phyloP scores from a whole-genome alignment of 371 early-diverging fungal species.

The Mucor ambiguus region DNA sequence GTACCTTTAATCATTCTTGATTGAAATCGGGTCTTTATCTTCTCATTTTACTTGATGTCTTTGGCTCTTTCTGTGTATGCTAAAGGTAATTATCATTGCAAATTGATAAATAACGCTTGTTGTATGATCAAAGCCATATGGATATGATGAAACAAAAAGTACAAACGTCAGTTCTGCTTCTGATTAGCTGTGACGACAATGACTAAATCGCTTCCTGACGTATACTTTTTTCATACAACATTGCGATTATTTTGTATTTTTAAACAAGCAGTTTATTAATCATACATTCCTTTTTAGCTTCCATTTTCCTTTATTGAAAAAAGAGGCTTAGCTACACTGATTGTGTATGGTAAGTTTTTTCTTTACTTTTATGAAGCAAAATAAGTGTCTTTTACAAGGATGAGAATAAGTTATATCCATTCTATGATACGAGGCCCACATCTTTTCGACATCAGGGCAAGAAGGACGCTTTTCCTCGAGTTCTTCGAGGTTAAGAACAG shows the following conservation, averaged over 20 bases:
- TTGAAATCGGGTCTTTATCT: neutral
- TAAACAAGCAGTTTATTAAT: conserved; percentile 15
- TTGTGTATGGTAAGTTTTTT: conserved; percentile 9
- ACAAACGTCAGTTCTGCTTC: conserved; percentile 53
- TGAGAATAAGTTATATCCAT: conserved; percentile 52
- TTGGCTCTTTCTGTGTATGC: neutral
- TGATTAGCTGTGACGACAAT: conserved; percentile 40
- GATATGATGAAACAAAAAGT: conserved; percentile 35
- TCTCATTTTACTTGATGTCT: neutral
- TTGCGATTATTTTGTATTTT: conserved; percentile 10
- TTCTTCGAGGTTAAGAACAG: conserved; percentile 32
- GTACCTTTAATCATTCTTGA: conserved; percentile 1
- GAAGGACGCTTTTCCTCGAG: conserved; percentile 27
- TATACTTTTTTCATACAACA: conserved; percentile 13
- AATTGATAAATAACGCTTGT: neutral
- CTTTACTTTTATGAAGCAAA: neutral
- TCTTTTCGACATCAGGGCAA: conserved; percentile 21
- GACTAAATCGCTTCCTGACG: conserved; percentile 20
- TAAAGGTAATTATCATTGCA: conserved; percentile 14
- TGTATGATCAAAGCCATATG: conserved; percentile 12
- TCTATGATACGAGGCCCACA: conserved; percentile 51
- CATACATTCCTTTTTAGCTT: neutral
- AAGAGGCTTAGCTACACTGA: neutral
- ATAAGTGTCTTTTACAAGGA: conserved; percentile 18
- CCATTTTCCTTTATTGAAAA: conserved; percentile 1